phyloP scores from a whole-genome alignment of 78 protist species.

The Paratrimastix pyriformis region DNA sequence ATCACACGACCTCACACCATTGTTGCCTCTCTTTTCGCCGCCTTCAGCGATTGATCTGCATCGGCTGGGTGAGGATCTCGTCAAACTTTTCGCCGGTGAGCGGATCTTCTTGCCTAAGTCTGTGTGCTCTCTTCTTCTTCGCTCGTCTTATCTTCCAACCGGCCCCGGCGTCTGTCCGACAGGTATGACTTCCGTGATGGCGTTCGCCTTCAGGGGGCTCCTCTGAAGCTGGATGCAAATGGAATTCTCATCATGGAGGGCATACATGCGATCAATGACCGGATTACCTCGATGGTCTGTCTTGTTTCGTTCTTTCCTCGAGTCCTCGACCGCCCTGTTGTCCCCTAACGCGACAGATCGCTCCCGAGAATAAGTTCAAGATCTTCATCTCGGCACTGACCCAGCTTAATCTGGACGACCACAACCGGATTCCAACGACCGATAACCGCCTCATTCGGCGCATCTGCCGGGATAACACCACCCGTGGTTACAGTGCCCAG shows the following conservation, averaged over 20 bases:
- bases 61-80: not conserved
- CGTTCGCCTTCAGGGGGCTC: not conserved
- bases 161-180: not conserved
- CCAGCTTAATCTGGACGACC: slow-evolving; percentile 44
- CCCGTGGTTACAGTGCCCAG: slow-evolving; percentile 28
- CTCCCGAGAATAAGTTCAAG: slow-evolving; percentile 34
- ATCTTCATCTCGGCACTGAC: slow-evolving; percentile 46
- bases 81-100: not conserved
- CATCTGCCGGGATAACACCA: slow-evolving; percentile 32
- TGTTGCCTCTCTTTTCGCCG: not conserved
- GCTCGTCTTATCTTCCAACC: no score
- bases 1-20: no score
- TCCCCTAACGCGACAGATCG: no score
- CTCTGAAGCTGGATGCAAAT: not conserved
- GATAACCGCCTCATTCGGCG: slow-evolving; percentile 34
- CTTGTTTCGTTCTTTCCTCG: no score
- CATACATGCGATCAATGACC: slow-evolving; percentile 32
- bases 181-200: slow-evolving; percentile 25
- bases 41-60: no score
- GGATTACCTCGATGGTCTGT: slow-evolving; percentile 20
- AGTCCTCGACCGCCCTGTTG: no score
- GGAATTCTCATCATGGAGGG: slow-evolving; percentile 48
- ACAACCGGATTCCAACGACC: slow-evolving; percentile 31
- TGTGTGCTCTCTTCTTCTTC: not conserved
- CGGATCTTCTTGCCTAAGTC: not conserved